A percentile compares a stretch with the other conserved stretches of the same genome.
These are phyloP conservation scores for Helenozyma rhizophorensis DNA, from an alignment of 805 yeast species.

Conservation along the genomic window DNA sequence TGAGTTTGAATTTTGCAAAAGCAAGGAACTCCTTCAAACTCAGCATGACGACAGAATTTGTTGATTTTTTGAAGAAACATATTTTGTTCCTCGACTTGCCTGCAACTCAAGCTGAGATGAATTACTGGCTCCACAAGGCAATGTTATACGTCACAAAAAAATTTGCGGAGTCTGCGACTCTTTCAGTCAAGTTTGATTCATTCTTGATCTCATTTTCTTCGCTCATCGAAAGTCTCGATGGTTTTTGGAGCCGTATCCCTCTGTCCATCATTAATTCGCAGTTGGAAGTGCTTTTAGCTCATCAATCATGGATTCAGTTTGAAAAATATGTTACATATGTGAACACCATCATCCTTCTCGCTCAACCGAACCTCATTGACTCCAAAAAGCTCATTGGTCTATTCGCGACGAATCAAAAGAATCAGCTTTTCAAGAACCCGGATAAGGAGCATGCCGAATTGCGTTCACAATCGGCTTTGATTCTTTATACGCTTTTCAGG, in stretches of 20 bases:
- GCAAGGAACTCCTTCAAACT: slow-evolving; percentile 22
- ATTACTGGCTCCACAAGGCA: slow-evolving; percentile 54
- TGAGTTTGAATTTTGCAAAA: slow-evolving; percentile 18
- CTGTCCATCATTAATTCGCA: slow-evolving; percentile 53
- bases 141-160: slow-evolving; percentile 59
- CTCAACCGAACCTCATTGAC: slow-evolving; percentile 31
- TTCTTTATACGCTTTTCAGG: slow-evolving; percentile 47
- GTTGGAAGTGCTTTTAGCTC: slow-evolving; percentile 53
- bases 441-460: slow-evolving; percentile 11
- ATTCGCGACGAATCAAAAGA: slow-evolving; percentile 49
- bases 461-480: slow-evolving; percentile 42
- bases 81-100: slow-evolving; percentile 12
- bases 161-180: slow-evolving; percentile 46
- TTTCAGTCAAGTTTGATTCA: slow-evolving; percentile 25
- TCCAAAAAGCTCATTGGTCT: slow-evolving; percentile 58
- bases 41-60: slow-evolving; percentile 25
- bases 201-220: slow-evolving; percentile 24
- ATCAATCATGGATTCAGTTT: slow-evolving; percentile 42
- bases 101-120: slow-evolving; percentile 21
- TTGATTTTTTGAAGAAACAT: slow-evolving; percentile 9
- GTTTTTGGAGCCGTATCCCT: slow-evolving; percentile 38
- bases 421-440: slow-evolving; percentile 27
- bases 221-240: slow-evolving; percentile 4
- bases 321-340: slow-evolving; percentile 44
- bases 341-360: slow-evolving; percentile 33